phyloP scores from a whole-genome alignment of 2,329 filamentous ascomycete genomes.

The Aspergillus versicolor region DNA sequence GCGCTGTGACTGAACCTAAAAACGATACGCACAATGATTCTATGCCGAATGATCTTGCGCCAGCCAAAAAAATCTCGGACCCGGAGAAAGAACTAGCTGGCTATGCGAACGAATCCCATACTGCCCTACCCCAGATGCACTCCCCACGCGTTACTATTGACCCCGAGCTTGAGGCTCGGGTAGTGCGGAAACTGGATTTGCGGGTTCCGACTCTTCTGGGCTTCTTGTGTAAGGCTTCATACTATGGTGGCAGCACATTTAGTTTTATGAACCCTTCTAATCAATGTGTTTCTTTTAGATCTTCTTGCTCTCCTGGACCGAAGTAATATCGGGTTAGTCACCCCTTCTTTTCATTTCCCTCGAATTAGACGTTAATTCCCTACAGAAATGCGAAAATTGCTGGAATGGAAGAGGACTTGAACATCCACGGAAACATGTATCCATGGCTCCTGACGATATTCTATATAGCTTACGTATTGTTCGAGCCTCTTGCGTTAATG shows the following conservation, averaged over 20 bases:
- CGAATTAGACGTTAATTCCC: conserved; percentile 7
- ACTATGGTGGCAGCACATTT: not conserved
- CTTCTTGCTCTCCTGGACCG: conserved; percentile 50
- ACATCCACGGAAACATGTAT: conserved; percentile 49
- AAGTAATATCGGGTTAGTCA: conserved; percentile 49
- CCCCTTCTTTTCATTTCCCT: too few species aligned
- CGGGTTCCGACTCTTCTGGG: conserved; percentile 36
- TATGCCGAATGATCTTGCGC: conserved; percentile 21
- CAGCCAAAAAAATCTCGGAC: conserved; percentile 22
- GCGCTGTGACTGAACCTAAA: not conserved
- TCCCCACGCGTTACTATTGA: conserved; percentile 26
- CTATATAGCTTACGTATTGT: conserved; percentile 50
- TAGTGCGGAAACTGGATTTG: conserved; percentile 39
- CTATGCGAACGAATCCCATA: conserved; percentile 22
- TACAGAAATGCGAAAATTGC: conserved; percentile 54
- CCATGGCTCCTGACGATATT: conserved; percentile 55
- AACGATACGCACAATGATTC: not conserved
- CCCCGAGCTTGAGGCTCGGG: conserved; percentile 33
- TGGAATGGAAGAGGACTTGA: conserved; percentile 52
- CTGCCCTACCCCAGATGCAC: conserved; percentile 20
- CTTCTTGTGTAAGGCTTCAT: conserved; percentile 37
- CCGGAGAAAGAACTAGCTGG: conserved; percentile 27
- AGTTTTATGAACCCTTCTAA: conserved; percentile 1
- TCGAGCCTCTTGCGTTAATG: conserved; percentile 44
- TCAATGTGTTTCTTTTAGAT: conserved; percentile 29